These are phyloP conservation scores for Tuber magnatum DNA, from an alignment of 495 filamentous ascomycete species.

Conservation along the genomic window DNA sequence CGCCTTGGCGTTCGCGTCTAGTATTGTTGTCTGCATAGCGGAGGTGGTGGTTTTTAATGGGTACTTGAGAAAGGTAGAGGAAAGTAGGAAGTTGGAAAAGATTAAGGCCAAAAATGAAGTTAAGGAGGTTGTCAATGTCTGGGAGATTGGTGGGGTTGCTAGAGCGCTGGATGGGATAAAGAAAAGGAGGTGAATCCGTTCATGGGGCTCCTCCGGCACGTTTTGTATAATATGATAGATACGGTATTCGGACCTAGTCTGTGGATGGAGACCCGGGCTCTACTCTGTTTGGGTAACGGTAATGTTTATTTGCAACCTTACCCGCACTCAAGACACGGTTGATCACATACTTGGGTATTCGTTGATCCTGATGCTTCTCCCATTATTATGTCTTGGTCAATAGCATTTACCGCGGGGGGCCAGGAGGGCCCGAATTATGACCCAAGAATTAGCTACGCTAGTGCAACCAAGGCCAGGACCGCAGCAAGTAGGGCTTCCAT, in stretches of 20 bases:
- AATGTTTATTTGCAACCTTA: neutral
- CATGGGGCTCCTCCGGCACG: neutral
- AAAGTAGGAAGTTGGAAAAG: slow-evolving; percentile 61
- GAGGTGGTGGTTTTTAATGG: slow-evolving; percentile 83
- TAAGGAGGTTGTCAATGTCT: slow-evolving; percentile 51
- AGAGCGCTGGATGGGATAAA: neutral
- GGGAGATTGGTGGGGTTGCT: slow-evolving; percentile 1
- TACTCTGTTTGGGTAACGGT: neutral
- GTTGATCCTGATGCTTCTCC: neutral
- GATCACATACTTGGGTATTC: neutral
- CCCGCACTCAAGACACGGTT: neutral
- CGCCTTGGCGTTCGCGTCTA: slow-evolving; percentile 62
- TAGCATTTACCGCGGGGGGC: neutral
- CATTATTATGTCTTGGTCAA: neutral
- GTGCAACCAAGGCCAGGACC: neutral
- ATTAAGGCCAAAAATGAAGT: slow-evolving; percentile 52
- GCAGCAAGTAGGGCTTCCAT: neutral
- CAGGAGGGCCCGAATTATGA: neutral
- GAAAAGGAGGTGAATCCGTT: neutral
- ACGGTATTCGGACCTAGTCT: neutral
- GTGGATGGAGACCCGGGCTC: neutral
- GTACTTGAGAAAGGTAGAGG: slow-evolving; percentile 68
- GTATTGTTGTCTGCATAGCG: slow-evolving; percentile 66
- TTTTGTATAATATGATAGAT: neutral
- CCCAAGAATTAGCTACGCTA: neutral